Evolutionary conservation across 75 land plant species (phyloP).

Genomic region (Pinus taeda): DNA sequence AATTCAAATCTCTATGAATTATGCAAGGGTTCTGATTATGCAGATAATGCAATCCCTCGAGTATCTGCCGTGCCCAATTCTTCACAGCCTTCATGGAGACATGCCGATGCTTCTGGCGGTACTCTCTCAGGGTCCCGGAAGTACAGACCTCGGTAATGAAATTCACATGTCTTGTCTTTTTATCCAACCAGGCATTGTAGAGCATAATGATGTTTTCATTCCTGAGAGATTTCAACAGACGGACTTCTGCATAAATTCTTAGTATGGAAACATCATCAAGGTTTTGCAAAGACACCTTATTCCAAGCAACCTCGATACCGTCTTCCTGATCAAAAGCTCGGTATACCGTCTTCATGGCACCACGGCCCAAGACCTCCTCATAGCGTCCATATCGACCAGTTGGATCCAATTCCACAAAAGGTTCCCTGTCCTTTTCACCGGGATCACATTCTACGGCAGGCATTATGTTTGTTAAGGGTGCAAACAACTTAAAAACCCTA

Average conservation of each 20-base stretch:
- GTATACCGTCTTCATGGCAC: conserved; percentile 75
- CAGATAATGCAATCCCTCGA: conserved; percentile 63
- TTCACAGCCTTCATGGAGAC: conserved; percentile 69
- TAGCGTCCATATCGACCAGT: conserved; percentile 73
- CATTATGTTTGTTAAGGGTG: not conserved
- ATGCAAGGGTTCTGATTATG: conserved; percentile 77
- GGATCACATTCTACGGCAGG: not conserved
- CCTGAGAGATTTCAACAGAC: conserved; percentile 32
- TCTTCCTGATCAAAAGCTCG: conserved; percentile 71
- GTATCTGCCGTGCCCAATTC: conserved; percentile 72
- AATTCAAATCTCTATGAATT: conserved; percentile 82
- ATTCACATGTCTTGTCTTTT: conserved; percentile 34
- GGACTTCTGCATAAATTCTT: conserved; percentile 46
- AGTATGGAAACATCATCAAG: conserved; percentile 30
- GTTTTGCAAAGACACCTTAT: conserved; percentile 43
- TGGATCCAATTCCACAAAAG: conserved; percentile 71
- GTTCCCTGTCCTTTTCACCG: conserved; percentile 31
- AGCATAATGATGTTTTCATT: conserved; percentile 57
- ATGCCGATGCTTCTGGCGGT: conserved; percentile 63
- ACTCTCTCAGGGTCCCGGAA: conserved; percentile 67
- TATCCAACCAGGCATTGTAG: conserved; percentile 51
- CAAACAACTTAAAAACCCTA: not conserved
- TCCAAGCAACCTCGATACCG: conserved; percentile 87
- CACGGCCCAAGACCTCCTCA: conserved; percentile 55
- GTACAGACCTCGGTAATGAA: conserved; percentile 85